Conservation (phyloP, 1,139 yeast genomes). For the Scheffersomyces illinoinensis region DNA sequence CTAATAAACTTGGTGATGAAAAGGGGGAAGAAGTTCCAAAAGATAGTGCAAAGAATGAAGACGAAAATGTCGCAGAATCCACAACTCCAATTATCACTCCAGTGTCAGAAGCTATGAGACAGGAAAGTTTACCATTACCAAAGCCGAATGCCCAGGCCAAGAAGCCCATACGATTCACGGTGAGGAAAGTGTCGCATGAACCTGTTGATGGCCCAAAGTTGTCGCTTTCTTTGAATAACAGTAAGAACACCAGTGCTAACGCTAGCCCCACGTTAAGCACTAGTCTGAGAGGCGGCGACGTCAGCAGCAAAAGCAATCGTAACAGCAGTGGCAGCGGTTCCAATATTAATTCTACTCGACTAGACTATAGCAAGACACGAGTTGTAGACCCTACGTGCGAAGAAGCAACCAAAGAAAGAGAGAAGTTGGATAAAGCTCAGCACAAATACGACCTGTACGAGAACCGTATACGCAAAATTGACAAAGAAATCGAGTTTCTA, state of each 20-base stretch:
- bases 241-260: neutral
- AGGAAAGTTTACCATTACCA: conserved; percentile 2
- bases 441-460: conserved; percentile 38
- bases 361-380: neutral
- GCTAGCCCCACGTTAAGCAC: neutral
- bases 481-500: conserved; percentile 44
- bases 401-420: conserved; percentile 5
- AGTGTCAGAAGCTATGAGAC: neutral
- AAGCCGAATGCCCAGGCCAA: conserved; percentile 9
- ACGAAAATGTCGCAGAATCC: conserved; percentile 1
- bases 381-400: neutral
- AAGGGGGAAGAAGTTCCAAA: neutral
- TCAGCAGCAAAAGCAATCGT: neutral
- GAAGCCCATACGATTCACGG: conserved; percentile 44
- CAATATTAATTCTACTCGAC: neutral
- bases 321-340: neutral
- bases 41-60: neutral
- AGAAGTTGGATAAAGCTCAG: conserved; percentile 27
- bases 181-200: conserved; percentile 44
- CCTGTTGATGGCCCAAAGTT: conserved; percentile 18
- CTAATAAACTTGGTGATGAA: conserved; percentile 11
- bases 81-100: neutral
- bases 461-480: conserved; percentile 35
- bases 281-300: neutral
- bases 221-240: conserved; percentile 2